Conservation (phyloP, 192 early-diverging fungal species). For the Tieghemiomyces parasiticus region DNA sequence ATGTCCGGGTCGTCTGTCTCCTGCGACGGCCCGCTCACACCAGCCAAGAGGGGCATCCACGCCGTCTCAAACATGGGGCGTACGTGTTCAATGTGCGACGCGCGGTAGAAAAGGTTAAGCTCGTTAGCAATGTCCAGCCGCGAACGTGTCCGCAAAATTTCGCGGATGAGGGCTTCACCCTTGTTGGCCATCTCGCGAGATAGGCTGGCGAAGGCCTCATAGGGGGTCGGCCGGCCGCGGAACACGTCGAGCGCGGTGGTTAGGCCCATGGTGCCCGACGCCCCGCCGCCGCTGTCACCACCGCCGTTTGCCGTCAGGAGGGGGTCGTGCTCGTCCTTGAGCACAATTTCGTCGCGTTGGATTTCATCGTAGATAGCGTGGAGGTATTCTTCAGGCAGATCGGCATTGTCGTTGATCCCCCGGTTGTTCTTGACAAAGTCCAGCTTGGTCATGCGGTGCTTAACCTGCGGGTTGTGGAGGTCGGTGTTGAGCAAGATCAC, state of each 20-base stretch:
- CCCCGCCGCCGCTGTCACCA: slow-evolving; percentile 23
- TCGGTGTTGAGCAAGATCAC: slow-evolving; percentile 92
- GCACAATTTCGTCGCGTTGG: slow-evolving; percentile 67
- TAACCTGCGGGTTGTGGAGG: slow-evolving; percentile 74
- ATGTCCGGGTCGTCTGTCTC: slow-evolving; percentile 61
- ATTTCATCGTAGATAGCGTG: slow-evolving; percentile 70
- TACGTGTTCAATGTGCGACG: slow-evolving; percentile 75
- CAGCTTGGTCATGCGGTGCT: slow-evolving; percentile 65
- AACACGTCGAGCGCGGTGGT: slow-evolving; percentile 17
- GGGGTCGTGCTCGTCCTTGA: slow-evolving; percentile 77
- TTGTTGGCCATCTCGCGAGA: slow-evolving; percentile 46
- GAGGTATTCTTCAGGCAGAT: slow-evolving; percentile 62
- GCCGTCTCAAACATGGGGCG: slow-evolving; percentile 82
- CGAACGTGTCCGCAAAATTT: slow-evolving; percentile 35
- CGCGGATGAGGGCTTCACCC: slow-evolving; percentile 49
- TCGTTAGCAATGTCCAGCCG: slow-evolving; percentile 31
- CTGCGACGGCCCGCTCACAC: slow-evolving; percentile 69
- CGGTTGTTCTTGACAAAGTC: slow-evolving; percentile 88
- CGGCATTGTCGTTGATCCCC: slow-evolving; percentile 76
- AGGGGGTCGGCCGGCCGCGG: slow-evolving; percentile 16
- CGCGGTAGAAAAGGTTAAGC: slow-evolving; percentile 35
- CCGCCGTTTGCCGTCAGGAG: slow-evolving; percentile 31
- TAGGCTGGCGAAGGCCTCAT: slow-evolving; percentile 7
- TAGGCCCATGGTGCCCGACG: neutral
- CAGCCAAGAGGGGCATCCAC: slow-evolving; percentile 79